phyloP scores from a whole-genome alignment of 1,284 basidiomycete genomes.

The Sanghuangporus baumii region DNA sequence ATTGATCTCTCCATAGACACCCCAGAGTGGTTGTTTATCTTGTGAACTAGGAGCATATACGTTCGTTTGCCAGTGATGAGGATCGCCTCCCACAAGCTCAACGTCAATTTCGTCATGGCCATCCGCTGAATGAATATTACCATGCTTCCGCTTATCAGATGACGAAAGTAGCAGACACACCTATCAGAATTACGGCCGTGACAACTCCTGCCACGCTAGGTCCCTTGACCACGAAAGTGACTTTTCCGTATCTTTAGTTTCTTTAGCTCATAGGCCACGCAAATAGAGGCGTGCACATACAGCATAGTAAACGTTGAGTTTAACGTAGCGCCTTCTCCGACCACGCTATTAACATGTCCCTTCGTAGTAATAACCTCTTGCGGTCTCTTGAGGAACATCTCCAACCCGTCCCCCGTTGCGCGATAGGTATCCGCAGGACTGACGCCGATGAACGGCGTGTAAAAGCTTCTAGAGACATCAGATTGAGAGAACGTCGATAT shows the following conservation, averaged over 20 bases:
- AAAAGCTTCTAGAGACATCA: constrained; percentile 17
- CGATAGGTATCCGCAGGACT: constrained; percentile 31
- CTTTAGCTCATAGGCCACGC: not conserved
- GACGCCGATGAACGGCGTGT: constrained; percentile 29
- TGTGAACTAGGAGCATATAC: constrained; percentile 33
- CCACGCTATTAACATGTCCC: constrained; percentile 32
- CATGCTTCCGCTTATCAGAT: not conserved
- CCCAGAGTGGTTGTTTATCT: constrained; percentile 33
- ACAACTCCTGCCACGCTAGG: constrained; percentile 33
- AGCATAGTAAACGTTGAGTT: constrained; percentile 37
- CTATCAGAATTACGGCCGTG: constrained; percentile 36
- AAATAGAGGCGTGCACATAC: constrained; percentile 23
- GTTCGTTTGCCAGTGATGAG: constrained; percentile 40
- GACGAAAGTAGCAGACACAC: constrained; percentile 21
- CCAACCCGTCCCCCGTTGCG: constrained; percentile 26
- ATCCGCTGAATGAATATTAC: constrained; percentile 24
- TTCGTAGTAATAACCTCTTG: constrained; percentile 27
- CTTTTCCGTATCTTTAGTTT: constrained; percentile 30
- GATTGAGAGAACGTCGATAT: constrained; percentile 23
- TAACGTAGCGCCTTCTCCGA: constrained; percentile 36
- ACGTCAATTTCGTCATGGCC: constrained; percentile 40
- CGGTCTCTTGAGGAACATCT: constrained; percentile 33
- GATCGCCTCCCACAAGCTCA: constrained; percentile 38
- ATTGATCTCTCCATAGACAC: constrained; percentile 34
- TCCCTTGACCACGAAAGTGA: constrained; percentile 31